Conservation (phyloP, 2,329 filamentous ascomycete species). For the Cadophora gregata region DNA sequence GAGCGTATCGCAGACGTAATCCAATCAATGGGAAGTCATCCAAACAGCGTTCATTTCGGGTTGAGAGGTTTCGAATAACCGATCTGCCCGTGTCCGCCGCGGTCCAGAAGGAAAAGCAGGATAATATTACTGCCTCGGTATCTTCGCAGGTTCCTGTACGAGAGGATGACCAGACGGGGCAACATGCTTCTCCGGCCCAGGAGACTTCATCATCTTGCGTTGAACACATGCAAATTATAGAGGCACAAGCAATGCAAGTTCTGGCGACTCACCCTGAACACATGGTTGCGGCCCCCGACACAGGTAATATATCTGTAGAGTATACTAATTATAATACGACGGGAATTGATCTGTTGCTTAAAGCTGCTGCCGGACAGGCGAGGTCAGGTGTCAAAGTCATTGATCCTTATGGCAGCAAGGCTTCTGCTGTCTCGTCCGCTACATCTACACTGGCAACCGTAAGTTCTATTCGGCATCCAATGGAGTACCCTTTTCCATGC, state of each 20-base stretch:
- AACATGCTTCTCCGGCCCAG: not conserved
- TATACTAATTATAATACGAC: not conserved
- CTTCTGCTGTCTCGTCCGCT: not conserved
- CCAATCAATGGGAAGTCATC: slow-evolving; percentile 14
- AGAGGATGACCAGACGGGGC: not conserved
- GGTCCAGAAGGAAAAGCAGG: not conserved
- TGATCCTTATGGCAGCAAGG: not conserved
- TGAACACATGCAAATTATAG: not conserved
- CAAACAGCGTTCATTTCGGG: slow-evolving; percentile 24
- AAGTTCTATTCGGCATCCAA: not conserved
- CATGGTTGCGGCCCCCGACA: not conserved
- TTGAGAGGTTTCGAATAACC: slow-evolving; percentile 29
- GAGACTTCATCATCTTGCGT: not conserved
- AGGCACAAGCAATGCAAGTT: not conserved
- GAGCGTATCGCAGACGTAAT: slow-evolving; percentile 44
- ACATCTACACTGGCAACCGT: not conserved
- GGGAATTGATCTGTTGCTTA: not conserved
- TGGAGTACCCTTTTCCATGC: not conserved
- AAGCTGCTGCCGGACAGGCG: not conserved
- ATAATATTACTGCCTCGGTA: not conserved
- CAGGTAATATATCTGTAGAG: not conserved
- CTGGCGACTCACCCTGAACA: not conserved
- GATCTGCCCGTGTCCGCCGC: slow-evolving; percentile 12
- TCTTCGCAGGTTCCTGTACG: not conserved
- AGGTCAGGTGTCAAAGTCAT: not conserved